Base-by-base conservation (phyloP, 2,329 filamentous ascomycete species). In the Metarhizium anisopliae region DNA sequence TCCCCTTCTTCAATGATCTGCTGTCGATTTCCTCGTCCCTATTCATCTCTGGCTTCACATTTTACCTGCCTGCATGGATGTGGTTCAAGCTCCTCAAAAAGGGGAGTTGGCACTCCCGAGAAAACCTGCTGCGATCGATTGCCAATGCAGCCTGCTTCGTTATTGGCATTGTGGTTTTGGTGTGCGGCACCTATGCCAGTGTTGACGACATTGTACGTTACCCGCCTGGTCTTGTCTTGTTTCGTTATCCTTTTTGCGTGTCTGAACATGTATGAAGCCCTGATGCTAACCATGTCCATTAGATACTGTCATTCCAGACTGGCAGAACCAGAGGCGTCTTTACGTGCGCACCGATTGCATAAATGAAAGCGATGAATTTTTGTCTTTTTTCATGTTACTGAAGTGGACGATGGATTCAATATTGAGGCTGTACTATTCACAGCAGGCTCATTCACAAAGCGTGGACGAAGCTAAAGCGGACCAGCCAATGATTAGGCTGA, bases 1-100 rank as follows among this genome's bases (percentile, higher is more conserved):
- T 90, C 51, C 87, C 87, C 2, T 84, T 85, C 65, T 91, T 90
- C 73, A 81, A 80, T 57, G 76, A 85, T 50, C 72, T 90, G 50
- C 72, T 90, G 18, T 72, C 75, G 55, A 75, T 79, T 63, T 72
- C 66, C 50, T 77, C 76, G 7, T 70, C 75, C 7, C 72, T 79
- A 29, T 78, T 79, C 63, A 69, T 78, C 62, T 78, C 75, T 11
- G 64, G 64, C 53, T 66, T 66, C 55, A 63, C 62, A 18, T 64
- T 74, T 57, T 70, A 72, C 50, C 60, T 72, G 42, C 66, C 73
- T 2, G 71, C 71, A 49, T 67, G 73, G 58, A 70, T 74, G 61
- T 73, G 70, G 66, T 72, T 73, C 63, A 68, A 72, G 58, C 68
- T 73, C 18, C 61, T 68, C 25, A 56, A 61, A 30, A 63, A 68